Percentiles rank a stretch among this genome's conserved stretches.
Conservation (phyloP, 75 land plant genomes). For the Ceratopteris richardii region DNA sequence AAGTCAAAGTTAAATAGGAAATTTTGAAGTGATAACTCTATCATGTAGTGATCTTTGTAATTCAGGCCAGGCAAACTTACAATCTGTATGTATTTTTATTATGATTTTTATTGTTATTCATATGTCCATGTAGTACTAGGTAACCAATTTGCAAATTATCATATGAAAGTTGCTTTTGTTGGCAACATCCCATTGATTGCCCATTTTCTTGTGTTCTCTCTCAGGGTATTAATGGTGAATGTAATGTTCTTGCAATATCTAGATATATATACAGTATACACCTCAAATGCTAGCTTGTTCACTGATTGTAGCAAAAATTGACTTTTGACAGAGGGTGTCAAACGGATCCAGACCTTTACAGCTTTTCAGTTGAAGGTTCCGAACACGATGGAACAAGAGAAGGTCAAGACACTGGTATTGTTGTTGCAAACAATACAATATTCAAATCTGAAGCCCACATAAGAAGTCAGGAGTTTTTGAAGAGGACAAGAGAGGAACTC, state of each 20-base stretch:
- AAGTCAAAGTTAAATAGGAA: too few species aligned
- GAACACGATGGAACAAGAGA: neutral
- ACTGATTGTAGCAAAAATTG: conserved; percentile 3
- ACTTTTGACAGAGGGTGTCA: neutral
- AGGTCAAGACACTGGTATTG: neutral
- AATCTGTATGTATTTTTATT: neutral
- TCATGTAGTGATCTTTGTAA: too few species aligned
- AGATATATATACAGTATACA: too few species aligned
- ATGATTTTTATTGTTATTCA: conserved; percentile 4
- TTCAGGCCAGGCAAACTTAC: too few species aligned
- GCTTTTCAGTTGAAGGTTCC: neutral
- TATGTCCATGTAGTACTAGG: neutral
- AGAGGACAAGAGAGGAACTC: neutral
- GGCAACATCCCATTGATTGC: neutral
- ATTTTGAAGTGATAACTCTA: too few species aligned
- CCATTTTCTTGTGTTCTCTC: neutral
- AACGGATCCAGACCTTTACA: neutral
- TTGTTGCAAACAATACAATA: too few species aligned
- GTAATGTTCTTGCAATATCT: too few species aligned
- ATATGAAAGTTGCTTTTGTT: neutral
- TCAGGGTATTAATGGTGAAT: too few species aligned
- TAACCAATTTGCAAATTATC: neutral
- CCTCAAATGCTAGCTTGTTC: too few species aligned
- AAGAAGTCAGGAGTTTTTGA: neutral
- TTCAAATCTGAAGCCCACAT: neutral